Evolutionary conservation across 2,329 filamentous ascomycete genomes (phyloP).

Genomic region (Fusarium penzigii): DNA sequence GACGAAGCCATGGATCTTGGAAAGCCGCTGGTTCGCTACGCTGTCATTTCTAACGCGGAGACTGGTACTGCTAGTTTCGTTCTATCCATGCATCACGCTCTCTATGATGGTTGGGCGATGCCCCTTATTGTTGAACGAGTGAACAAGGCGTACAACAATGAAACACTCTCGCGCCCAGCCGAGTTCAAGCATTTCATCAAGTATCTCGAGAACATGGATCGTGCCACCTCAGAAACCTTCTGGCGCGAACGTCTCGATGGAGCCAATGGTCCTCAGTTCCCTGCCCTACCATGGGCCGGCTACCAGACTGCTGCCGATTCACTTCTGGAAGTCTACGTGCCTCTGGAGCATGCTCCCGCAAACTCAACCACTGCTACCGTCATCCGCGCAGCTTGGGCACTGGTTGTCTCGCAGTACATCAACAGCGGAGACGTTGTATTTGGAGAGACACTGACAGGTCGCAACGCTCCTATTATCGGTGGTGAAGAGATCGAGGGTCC

Average conservation of each 20-base stretch:
- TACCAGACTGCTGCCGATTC: conserved; percentile 55
- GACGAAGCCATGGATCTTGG: conserved; percentile 46
- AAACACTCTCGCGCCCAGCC: conserved; percentile 34
- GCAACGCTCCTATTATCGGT: conserved; percentile 49
- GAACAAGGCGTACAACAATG: conserved; percentile 44
- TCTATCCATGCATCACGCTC: conserved; percentile 56
- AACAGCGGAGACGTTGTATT: conserved; percentile 56
- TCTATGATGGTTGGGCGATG: conserved; percentile 61
- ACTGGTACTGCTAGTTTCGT: conserved; percentile 45
- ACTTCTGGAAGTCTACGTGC: conserved; percentile 54
- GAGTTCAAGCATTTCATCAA: conserved; percentile 53
- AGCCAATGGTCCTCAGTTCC: conserved; percentile 49
- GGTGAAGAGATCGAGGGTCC: conserved; percentile 59
- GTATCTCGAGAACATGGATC: conserved; percentile 44
- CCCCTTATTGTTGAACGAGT: conserved; percentile 50
- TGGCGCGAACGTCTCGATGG: conserved; percentile 50
- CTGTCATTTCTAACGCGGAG: conserved; percentile 37
- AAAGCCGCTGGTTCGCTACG: conserved; percentile 47
- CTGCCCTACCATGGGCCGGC: conserved; percentile 45
- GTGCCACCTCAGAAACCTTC: conserved; percentile 42
- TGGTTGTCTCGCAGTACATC: conserved; percentile 55
- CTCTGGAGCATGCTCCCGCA: conserved; percentile 33
- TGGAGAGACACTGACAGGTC: conserved; percentile 60
- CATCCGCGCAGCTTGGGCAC: conserved; percentile 60
- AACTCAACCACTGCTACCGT: conserved; percentile 56